Evolutionary conservation across 2,329 filamentous ascomycete species (phyloP).

Genomic region (Ilyonectria mors-panacis): DNA sequence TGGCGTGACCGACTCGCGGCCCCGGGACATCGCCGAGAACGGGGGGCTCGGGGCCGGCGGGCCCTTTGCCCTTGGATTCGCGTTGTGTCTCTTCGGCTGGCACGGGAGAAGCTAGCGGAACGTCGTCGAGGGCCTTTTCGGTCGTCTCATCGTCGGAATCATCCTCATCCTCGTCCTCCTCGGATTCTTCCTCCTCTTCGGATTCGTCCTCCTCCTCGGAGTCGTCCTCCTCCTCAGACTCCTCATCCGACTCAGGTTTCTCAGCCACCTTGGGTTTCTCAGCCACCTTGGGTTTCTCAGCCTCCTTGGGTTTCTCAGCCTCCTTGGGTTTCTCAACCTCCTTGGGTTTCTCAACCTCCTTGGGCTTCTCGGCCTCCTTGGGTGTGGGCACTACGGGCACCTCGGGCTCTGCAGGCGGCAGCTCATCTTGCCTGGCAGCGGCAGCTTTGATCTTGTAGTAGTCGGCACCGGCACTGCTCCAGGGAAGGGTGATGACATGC

Average conservation of each 20-base stretch:
- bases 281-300: conserved; percentile 13
- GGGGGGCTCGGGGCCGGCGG: conserved; percentile 45
- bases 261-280: conserved; percentile 11
- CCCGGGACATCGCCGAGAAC: conserved; percentile 67
- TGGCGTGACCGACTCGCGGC: conserved; percentile 81
- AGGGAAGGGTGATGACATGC: conserved; percentile 75
- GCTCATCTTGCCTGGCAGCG: conserved; percentile 53
- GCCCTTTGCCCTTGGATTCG: conserved; percentile 60
- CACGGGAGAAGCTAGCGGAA: conserved; percentile 54
- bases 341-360: conserved; percentile 22
- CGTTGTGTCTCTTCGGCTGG: conserved; percentile 40
- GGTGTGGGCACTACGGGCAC: conserved; percentile 29
- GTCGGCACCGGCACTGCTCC: conserved; percentile 70
- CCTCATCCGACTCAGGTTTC: conserved; percentile 16
- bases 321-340: conserved; percentile 17
- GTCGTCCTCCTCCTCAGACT: conserved; percentile 9
- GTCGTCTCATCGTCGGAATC: conserved; percentile 30
- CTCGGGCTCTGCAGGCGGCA: conserved; percentile 30
- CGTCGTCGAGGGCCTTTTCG: conserved; percentile 59
- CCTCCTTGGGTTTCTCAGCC: conserved; percentile 11
- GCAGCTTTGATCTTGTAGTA: conserved; percentile 70
- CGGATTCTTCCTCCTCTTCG: conserved; percentile 18
- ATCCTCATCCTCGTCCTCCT: conserved; percentile 14
- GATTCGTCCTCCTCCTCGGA: neutral
- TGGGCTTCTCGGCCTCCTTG: conserved; percentile 24